These are phyloP conservation scores for Typha latifolia DNA, from an alignment of 176 grass and related monocot species.

Conservation along the genomic window DNA sequence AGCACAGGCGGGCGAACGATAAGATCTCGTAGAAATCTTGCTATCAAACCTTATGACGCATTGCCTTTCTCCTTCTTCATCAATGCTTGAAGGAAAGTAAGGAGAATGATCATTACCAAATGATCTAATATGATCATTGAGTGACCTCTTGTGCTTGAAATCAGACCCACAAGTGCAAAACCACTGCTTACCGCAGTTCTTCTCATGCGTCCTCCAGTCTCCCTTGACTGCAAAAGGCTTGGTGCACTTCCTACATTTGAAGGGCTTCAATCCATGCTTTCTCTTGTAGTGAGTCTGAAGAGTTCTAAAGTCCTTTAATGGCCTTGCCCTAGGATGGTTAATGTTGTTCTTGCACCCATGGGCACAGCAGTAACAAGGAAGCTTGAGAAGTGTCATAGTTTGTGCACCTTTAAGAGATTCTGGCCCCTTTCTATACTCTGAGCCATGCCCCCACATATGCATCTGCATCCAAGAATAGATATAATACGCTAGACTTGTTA, in stretches of 20 bases:
- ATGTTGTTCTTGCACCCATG: slow-evolving; percentile 86
- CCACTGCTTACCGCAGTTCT: slow-evolving; percentile 97
- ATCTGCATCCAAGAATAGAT: slow-evolving; percentile 38
- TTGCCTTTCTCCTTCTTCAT: slow-evolving; percentile 4
- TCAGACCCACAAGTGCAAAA: slow-evolving; percentile 87
- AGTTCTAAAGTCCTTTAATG: slow-evolving; percentile 95
- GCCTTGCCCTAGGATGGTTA: slow-evolving; percentile 51
- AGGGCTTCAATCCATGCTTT: slow-evolving; percentile 78
- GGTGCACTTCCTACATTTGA: slow-evolving; percentile 79
- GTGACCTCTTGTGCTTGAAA: slow-evolving; percentile 96
- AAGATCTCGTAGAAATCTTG: background rate
- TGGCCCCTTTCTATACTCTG: slow-evolving; percentile 88
- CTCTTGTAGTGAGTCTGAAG: slow-evolving; percentile 98
- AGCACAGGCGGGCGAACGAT: background rate
- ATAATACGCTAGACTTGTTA: background rate
- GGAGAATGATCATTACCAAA: slow-evolving; percentile 57
- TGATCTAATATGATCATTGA: slow-evolving; percentile 80
- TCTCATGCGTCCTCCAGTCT: slow-evolving; percentile 98
- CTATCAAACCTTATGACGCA: slow-evolving; percentile 48
- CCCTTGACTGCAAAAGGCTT: slow-evolving; percentile 97
- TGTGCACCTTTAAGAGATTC: slow-evolving; percentile 77
- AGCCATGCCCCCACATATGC: slow-evolving; percentile 99
- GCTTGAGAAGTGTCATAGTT: slow-evolving; percentile 74
- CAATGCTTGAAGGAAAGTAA: background rate
- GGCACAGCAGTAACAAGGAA: slow-evolving; percentile 90